Base-by-base conservation (phyloP, 176 grass and related monocot genomes). In the Stipa capillata region DNA sequence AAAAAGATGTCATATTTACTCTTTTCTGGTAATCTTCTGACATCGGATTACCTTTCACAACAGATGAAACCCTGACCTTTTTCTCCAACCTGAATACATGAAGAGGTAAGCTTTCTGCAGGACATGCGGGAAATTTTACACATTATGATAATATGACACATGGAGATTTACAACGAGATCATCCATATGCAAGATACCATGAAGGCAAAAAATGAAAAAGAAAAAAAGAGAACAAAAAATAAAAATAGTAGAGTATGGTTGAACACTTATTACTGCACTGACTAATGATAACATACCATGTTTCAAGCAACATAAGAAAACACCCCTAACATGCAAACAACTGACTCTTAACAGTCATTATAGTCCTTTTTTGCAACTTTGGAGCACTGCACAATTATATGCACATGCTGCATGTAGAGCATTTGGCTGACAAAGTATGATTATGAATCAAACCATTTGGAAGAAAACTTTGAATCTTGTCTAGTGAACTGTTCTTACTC, bases 21-120 rank as follows among this genome's bases (percentile, higher is more conserved):
- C 36, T 63, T 59, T 82, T 2, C 50, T 50, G 16, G 31, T 31
- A 69, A 54, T 70, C 42, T 32, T 8, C 17, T 48, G 28, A 32
- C 37, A 48, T 28, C 33, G 41, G 39, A 51, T 35, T 92, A 92
- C 93, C 93, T 92, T 83, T 90, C 34, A 69, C 52, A 67, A 29
- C 53, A 73, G 80, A 78, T 40, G 70, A 78, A 68, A 58, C 50
- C 78, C 78, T 69, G 21, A 82, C 74, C 43, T 56, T 82, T 86
- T 82, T 85, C 85, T 73, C 80, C 72, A 82, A 82, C 76, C 64
- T 84, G 83, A 87, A 81, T n/a, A 84, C 59, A 5, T 50, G 13
- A 78, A 81, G 10, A 28, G 23, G 76, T 75, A 84, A 58, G n/a
- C 1, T 58, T 78, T 73, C 32, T 8, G 3, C 81, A 50, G 34